Percentiles rank a stretch among this genome's conserved stretches.
phyloP scores from a whole-genome alignment of 2,329 filamentous ascomycete species.

The Aulographum hederae region DNA sequence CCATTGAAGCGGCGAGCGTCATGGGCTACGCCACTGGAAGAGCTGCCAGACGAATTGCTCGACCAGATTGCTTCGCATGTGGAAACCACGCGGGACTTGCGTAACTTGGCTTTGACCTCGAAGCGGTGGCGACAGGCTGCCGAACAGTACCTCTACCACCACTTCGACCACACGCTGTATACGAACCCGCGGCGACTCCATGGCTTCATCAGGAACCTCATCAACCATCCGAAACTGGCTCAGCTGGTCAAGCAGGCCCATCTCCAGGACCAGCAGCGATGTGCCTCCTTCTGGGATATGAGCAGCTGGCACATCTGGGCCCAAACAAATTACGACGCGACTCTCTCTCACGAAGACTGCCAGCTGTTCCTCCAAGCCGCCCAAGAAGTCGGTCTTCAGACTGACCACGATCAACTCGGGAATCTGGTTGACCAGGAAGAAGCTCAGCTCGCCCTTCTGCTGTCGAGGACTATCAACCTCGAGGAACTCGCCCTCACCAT shows the following conservation, averaged over 20 bases:
- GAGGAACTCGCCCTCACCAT: conserved; percentile 2
- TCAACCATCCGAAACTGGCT: conserved; percentile 2
- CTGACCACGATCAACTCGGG: background rate
- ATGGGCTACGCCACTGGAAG: too few relatives aligned
- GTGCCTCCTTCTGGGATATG: conserved; percentile 2
- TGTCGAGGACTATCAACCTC: conserved; percentile 1
- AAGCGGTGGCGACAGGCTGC: background rate
- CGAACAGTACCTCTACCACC: conserved; percentile 2
- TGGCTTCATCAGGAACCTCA: conserved; percentile 1
- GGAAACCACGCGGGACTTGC: background rate
- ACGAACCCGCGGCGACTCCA: conserved; percentile 1
- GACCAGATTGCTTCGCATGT: background rate
- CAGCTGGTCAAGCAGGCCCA: conserved; percentile 1
- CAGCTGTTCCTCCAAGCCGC: conserved; percentile 2
- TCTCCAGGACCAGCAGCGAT: conserved; percentile 1
- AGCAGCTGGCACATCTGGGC: conserved; percentile 4
- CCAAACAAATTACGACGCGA: conserved; percentile 1
- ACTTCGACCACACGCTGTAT: conserved; percentile 3
- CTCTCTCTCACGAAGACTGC: conserved; percentile 1
- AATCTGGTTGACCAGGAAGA: conserved; percentile 2
- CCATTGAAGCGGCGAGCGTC: too few relatives aligned
- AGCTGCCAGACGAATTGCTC: background rate
- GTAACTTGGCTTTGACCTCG: background rate
- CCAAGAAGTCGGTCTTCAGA: background rate
- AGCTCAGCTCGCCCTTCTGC: conserved; percentile 3